Base-by-base conservation (phyloP, 1,284 basidiomycete species). In the Pseudozyma sp. region DNA sequence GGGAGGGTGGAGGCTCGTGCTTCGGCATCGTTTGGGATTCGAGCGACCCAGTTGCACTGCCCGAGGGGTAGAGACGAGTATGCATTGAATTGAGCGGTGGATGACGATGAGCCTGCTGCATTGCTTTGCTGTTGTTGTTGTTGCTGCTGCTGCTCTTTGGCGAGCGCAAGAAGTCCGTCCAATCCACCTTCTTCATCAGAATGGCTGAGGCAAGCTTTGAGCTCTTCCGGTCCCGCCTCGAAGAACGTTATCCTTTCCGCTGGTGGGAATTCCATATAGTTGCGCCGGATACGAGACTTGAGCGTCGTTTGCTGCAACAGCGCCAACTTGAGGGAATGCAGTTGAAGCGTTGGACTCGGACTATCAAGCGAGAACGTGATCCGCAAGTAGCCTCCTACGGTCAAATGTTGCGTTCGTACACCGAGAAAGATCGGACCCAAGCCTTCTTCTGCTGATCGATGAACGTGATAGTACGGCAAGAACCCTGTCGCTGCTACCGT, bases 251-350 rank as follows among this genome's bases (percentile, higher is more conserved):
- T 68, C 1, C 71, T 59, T 36, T 77, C 67, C n/a, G 72, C 54
- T 1, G 76, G 76, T 16, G 71, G 61, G 8, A 36, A 34, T 42
- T 77, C 76, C n/a, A 53, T 39, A 12, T 70, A 67, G 48, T 60
- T 71, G 39, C 64, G 70, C 9, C 71, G 57, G 5, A 70, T 52
- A 16, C 76, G 60, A 9, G 71, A 74, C 40, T 70, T 74, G 51
- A 77, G 70, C 21, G 70, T 74, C 12, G 71, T 68, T 49, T 70
- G 68, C 49, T 77, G 76, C 18, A 74, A 45, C n/a, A 77, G 47
- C 6, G 67, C 45, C 55, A 74, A 36, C 45, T 71, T 67, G 55
- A 77, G 64, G 40, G 58, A 59, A n/a, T 70, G 67, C 9, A 77
- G 51, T 25, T 70, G 54, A 19, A 77, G 52, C 13, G 71, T 64